Base-by-base conservation (phyloP, 352 stramenopile species). In the Ophiocytium majus region DNA sequence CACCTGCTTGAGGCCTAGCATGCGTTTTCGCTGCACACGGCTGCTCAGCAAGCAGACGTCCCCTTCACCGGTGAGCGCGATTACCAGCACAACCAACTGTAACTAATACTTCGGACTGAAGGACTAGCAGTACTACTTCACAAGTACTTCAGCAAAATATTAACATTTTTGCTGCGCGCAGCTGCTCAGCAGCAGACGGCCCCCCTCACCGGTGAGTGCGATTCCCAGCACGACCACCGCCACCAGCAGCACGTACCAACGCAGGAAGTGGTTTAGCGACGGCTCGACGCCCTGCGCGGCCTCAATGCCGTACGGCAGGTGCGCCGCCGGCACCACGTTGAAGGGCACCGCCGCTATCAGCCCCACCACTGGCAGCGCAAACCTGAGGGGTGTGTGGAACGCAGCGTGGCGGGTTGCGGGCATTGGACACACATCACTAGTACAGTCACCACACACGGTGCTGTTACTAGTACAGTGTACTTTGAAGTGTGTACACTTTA, bases 271-370 rank as follows among this genome's bases (percentile, higher is more conserved):
- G 32, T 35, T 43, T 5, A 78, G 35, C 35, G 66, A 17, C 14
- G 66, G 66, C 5, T 66, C 83, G 36, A 88, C 84, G 75, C 82
- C 81, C 74, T 89, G 85, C 49, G 32, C 66, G 43, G 33, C 28
- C 76, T 89, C 85, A 10, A 83, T 76, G n/a, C 35, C 50, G 57
- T 89, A 89, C 5, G 81, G 84, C 17, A 89, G 34, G 75, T 87
- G 85, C 50, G 85, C 82, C n/a, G 34, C 33, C 1, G 85, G 85
- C 75, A 89, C 82, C 14, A 87, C 76, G 49, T 87, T 89, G 5
- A 89, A 74, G 17, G 85, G 85, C 19, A 89, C 57, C 49, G 81
- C 82, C 32, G 79, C 75, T 1, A 78, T 84, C 31, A 86, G 63
- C 43, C 5, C 43, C 14, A 14, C 43, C 14, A 14, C 14, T 14